Base-by-base conservation (phyloP, 192 early-diverging fungal genomes). In the Backusella tarrabulga region DNA sequence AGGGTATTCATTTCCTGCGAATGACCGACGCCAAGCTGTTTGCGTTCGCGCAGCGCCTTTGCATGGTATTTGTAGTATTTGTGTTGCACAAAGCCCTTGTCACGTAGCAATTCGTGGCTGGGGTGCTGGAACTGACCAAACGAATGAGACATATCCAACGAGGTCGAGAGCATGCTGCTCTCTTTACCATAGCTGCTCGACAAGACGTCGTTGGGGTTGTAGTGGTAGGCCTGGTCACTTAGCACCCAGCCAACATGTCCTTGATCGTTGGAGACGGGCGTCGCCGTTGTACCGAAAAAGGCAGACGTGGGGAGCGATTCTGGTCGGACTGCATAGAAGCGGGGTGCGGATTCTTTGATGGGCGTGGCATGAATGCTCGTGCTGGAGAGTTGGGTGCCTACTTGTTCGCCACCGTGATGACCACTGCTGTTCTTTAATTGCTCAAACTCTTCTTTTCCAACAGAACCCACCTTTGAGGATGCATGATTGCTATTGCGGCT, bases 1-100 rank as follows among this genome's bases (percentile, higher is more conserved):
- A 99, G 83, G 15, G 97, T 97, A 88, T 97, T 97, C 97, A 99
- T 99, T 80, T 97, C 96, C 75, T 94, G 95, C 32, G 92, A 94
- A 69, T 91, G 92, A 17, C 97, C 96, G 8, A 90, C 87, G 26
- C 97, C 97, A 11, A 92, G 86, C 67, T 90, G 89, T 85, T 96
- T 96, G 78, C 97, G 96, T 86, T 98, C 97, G 78, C 92, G 91
- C 44, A 97, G 83, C 38, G 97, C 97, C 87, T 96, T 94, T 77
- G 91, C 92, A 77, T 94, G 95, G 86, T 95, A 99, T 83, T 96
- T 94, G 80, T 92, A 89, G 83, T 99, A 99, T 83, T 96, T 97
- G 83, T 97, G 95, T 87, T 99, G 96, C 72, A 97, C 87, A 77
- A 97, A 99, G n/a, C 97, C 97, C 82, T 96, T 95, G 82, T 98